Evolutionary conservation across 345 rosid species (phyloP), one percentile per base, ranked within the genome.

Genomic region (Acer saccharum): DNA sequence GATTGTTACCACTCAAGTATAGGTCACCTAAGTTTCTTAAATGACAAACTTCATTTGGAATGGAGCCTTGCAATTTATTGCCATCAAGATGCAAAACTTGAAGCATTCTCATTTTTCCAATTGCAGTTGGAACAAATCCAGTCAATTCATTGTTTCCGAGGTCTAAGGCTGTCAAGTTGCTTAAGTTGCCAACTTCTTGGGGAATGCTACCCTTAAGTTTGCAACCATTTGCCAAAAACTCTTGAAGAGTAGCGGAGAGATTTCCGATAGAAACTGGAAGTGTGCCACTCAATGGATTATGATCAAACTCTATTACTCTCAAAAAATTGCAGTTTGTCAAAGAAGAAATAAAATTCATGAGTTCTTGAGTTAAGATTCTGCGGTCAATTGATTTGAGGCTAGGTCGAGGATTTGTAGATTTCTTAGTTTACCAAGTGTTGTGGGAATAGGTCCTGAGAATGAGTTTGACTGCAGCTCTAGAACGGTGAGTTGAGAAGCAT

Each of bases 221-320:
- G 39, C 39, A 35, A 35, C 0, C 39, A 35, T 4, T 0, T 4
- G 39, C 39, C 39, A 0, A 4, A 35, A 35, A 35, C 39, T 4
- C 1, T 35, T 0, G 39, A 2, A 68, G 9, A 0, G 58, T 3
- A 17, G 78, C 3, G 6, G 39, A 62, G n/a, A 79, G 76, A 41
- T 79, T 39, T 4, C 71, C 71, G 0, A 44, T 10, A 54, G 23
- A 57, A 0, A 7, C 7, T 10, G 52, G 32, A 57, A 58, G 21
- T 61, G 6, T 35, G 23, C 32, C 5, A 72, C 20, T 39, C 12
- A 68, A 4, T 4, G 54, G 54, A 68, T 68, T 68, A 9, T 6
- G 4, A 0, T 6, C 1, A 68, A 1, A 43, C 0, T 1, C 3
- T 11, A 68, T 0, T 12, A 0, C 2, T 21, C 0, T 44, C 17